Evolutionary conservation across 140 eudicot species (phyloP).

Genomic region (Erigeron philadelphicus): DNA sequence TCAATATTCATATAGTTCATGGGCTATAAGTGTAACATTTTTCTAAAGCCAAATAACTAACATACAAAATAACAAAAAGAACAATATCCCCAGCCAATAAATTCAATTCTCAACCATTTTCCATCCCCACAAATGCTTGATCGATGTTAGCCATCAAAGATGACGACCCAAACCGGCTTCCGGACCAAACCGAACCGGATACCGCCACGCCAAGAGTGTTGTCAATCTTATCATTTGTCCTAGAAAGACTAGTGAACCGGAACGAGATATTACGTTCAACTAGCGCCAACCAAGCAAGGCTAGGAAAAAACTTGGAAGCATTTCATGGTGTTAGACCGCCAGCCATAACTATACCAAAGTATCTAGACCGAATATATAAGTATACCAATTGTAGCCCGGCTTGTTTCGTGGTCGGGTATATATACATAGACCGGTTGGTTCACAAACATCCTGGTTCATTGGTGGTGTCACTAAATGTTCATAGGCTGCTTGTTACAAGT

Average conservation of each 20-base stretch:
- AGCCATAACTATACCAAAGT: conserved; percentile 64
- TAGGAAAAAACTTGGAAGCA: conserved; percentile 60
- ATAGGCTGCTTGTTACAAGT: conserved; percentile 74
- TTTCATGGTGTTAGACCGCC: conserved; percentile 85
- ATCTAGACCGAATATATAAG: conserved; percentile 81
- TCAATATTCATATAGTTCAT: not conserved
- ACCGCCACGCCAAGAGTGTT: conserved; percentile 67
- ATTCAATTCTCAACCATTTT: conserved; percentile 20
- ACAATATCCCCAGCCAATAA: not conserved
- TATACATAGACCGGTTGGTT: conserved; percentile 74
- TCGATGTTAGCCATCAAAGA: conserved; percentile 57
- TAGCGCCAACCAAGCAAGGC: conserved; percentile 14
- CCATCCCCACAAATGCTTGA: conserved; percentile 31
- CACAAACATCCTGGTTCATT: conserved; percentile 73
- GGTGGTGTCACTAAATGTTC: conserved; percentile 78
- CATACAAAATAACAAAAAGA: conserved; percentile 14
- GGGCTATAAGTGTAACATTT: too few species aligned
- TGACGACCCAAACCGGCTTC: conserved; percentile 42
- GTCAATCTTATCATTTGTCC: conserved; percentile 49
- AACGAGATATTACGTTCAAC: conserved; percentile 36
- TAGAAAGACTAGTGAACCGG: conserved; percentile 72
- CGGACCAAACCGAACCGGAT: conserved; percentile 50
- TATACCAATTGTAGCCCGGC: conserved; percentile 91
- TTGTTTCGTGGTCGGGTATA: conserved; percentile 89
- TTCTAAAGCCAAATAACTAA: not conserved